phyloP scores from a whole-genome alignment of 768 basidiomycete genomes.

The Cystoderma amianthinum region DNA sequence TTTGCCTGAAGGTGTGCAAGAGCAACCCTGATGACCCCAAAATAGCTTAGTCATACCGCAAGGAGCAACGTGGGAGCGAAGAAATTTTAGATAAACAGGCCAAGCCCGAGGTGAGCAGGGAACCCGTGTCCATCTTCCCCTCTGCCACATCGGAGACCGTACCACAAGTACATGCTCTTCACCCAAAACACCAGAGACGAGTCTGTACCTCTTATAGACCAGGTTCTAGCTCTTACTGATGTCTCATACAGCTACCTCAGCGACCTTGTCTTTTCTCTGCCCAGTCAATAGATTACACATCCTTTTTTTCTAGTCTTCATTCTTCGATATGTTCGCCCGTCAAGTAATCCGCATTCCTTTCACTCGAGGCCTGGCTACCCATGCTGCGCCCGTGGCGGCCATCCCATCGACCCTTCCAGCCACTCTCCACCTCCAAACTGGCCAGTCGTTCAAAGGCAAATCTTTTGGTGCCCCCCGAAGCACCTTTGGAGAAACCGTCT shows the following conservation, averaged over 20 bases:
- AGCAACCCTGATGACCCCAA: no score
- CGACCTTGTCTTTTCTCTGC: conserved; percentile 83
- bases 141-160: conserved; percentile 10
- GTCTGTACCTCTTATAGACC: conserved; percentile 32
- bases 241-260: conserved; percentile 65
- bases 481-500: conserved; percentile 95
- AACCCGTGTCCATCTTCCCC: neutral
- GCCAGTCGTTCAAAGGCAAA: conserved; percentile 85
- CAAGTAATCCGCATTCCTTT: conserved; percentile 43
- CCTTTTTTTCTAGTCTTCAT: no score
- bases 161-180: conserved; percentile 65
- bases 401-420: conserved; percentile 46
- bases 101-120: no score
- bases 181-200: conserved; percentile 87
- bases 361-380: conserved; percentile 61
- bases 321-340: conserved; percentile 47
- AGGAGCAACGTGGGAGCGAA: no score
- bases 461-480: conserved; percentile 87
- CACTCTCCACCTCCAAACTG: conserved; percentile 85
- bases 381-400: conserved; percentile 37
- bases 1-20: no score
- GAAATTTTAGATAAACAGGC: no score
- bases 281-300: conserved; percentile 30
- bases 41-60: no score
- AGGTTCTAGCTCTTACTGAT: conserved; percentile 7